Base-by-base conservation (phyloP, 352 stramenopile genomes). In the Globisporangium yorkense region DNA sequence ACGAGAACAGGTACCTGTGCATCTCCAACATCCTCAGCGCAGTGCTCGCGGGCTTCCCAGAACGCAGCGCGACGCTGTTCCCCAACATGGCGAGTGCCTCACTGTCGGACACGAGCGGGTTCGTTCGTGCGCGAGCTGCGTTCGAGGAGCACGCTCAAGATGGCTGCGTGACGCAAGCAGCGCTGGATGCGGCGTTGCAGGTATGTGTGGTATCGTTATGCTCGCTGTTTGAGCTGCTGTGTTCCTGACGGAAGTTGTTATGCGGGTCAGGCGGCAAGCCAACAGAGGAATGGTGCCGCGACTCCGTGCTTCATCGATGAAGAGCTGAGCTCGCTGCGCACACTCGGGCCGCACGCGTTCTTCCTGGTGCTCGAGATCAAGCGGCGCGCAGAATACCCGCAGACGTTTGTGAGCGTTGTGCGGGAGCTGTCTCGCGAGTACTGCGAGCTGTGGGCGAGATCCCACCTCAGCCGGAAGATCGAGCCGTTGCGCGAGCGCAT, bases 21-120 rank as follows among this genome's bases (percentile, higher is more conserved):
- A 70, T 92, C 16, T 74, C 80, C 7, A 90, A 89, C 47, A 88
- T 90, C 29, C 71, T 92, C 37, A 77, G 72, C 1, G 75, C 71
- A 16, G 79, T 92, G 6, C 65, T 90, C 9, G 67, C 74, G 43
- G 73, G 65, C 4, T 90, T 88, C 44, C 65, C 73, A 33, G 53
- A 40, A 15, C 62, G 73, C 58, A 73, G 74, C 48, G 65, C 56
- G 48, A 74, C 74, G 35, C 49, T 91, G 33, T 91, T 91, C 50
- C 77, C 76, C 31, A 74, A 66, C 33, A 51, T 44, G 40, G 33
- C 16, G 15, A 45, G 20, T n/a, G 40, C 31, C 10, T 51, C 56
- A 24, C 44, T 49, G 5, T 16, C 44, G 20, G 56, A 37, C 13
- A 65, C 35, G n/a, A 56, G 31, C 53, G 48, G 45, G 18, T 65